Evolutionary conservation across 768 basidiomycete species (phyloP), one percentile per base, ranked within the genome.

Genomic region (Boletales sp.): DNA sequence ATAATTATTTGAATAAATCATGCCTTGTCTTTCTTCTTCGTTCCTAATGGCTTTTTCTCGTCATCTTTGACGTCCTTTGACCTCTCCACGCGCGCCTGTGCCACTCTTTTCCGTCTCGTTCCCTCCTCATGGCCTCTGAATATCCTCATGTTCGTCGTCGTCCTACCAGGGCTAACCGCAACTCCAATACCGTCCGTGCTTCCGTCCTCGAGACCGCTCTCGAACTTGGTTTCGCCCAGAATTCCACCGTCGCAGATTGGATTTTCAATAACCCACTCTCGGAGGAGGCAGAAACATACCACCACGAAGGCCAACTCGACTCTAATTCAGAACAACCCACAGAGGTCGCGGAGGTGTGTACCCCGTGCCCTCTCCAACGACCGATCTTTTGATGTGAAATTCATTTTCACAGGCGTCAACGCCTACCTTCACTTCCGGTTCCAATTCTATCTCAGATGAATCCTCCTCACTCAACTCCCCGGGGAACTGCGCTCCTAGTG

Each of bases 181-280:
- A 82, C 59, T 84, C 84, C 1, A 79, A 73, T 64, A 64, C 77
- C 13, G 71, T 88, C 17, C 78, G 87, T 14, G 86, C 87, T 2
- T 87, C 86, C 14, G 86, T 89, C 19, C 77, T 88, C 36, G 85
- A 89, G 59, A 83, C 76, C 8, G 87, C 86, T 8, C 73, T 88
- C 35, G 72, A 86, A 61, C 76, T 89, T 12, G 87, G 87, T 4
- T 62, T 88, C 17, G 77, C 78, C 31, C 74, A 68, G 32, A 86
- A 78, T 53, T 71, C 75, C 15, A 73, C 80, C 25, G 80, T 88
- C 17, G 77, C 84, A 6, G 72, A 83, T 53, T 86, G 86, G 82
- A 86, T 89, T 62, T 87, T 87, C 65, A 82, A 79, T 50, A 80
- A 83, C 41, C 68, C 81, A 1, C 56, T 80, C 25, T 70, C 73